A percentile compares a stretch with the other conserved stretches of the same genome.
These are phyloP conservation scores for Calycina herbarum DNA, from an alignment of 2,329 filamentous ascomycete genomes.

Conservation along the genomic window DNA sequence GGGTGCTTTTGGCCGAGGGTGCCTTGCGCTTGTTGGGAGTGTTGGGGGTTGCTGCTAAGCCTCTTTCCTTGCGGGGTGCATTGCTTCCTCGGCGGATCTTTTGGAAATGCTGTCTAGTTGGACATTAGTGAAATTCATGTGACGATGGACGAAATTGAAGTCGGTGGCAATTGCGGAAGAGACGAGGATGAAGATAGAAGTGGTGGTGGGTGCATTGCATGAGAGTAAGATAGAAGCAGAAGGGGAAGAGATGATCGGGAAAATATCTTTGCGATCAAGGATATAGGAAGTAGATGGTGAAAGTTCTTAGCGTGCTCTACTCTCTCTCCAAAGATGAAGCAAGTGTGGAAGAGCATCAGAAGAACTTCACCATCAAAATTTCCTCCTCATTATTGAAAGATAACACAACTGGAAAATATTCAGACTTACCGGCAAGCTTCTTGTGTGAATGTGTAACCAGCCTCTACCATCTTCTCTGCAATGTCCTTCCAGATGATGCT, in stretches of 20 bases:
- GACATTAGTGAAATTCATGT: constrained; percentile 11
- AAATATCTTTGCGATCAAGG: neutral
- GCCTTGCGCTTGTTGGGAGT: constrained; percentile 1
- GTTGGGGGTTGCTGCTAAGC: neutral
- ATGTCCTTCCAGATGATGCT: constrained; percentile 31
- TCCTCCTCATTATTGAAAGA: neutral
- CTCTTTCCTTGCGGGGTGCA: constrained; percentile 11
- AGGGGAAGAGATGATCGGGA: neutral
- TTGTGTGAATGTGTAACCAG: constrained; percentile 31
- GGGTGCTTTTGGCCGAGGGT: constrained; percentile 4
- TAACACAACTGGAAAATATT: neutral
- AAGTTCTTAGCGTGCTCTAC: neutral
- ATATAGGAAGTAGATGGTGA: neutral
- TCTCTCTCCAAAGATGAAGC: neutral
- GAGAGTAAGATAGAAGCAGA: neutral
- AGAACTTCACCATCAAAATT: constrained; percentile 1
- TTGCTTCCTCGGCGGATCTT: constrained; percentile 31
- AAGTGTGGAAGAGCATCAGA: neutral
- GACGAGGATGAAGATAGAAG: neutral
- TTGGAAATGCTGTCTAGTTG: constrained; percentile 35
- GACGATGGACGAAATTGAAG: neutral
- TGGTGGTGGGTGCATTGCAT: neutral
- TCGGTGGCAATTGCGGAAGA: neutral
- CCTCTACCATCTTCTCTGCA: constrained; percentile 23
- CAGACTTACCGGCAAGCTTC: constrained; percentile 36